These are phyloP conservation scores for Gossypium schwendimanii DNA, from an alignment of 441 rosid species.

Conservation along the genomic window DNA sequence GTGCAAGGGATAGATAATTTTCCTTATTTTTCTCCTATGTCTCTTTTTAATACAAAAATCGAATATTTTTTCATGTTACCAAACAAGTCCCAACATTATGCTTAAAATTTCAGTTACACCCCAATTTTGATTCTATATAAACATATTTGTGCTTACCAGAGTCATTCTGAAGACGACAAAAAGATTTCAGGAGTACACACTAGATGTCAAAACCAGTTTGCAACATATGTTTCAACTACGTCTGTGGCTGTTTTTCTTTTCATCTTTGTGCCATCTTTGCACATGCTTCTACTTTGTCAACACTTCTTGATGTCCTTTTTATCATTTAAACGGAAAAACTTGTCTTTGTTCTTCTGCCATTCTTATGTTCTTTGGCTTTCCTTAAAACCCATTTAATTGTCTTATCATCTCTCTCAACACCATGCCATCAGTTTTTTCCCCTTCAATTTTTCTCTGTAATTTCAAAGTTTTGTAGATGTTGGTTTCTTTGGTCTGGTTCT, in stretches of 20 bases:
- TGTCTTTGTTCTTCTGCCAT: background rate
- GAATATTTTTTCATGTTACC: conserved; percentile 7
- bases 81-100: conserved; percentile 15
- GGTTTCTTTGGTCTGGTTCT: background rate
- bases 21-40: background rate
- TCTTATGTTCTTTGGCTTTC: conserved; percentile 8
- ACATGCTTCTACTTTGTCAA: background rate
- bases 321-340: background rate
- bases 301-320: conserved; percentile 12
- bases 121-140: background rate
- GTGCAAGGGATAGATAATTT: background rate
- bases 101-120: conserved; percentile 12
- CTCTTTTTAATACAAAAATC: background rate
- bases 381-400: background rate
- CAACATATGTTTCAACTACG: conserved; percentile 8
- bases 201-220: conserved; percentile 5
- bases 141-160: background rate
- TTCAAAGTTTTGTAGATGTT: conserved; percentile 14
- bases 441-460: background rate
- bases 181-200: background rate
- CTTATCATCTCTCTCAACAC: background rate
- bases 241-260: conserved; percentile 8
- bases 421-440: background rate
- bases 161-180: background rate
- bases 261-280: conserved; percentile 16